phyloP scores from a whole-genome alignment of 139 green algal species.

The Trebouxia sp. region DNA sequence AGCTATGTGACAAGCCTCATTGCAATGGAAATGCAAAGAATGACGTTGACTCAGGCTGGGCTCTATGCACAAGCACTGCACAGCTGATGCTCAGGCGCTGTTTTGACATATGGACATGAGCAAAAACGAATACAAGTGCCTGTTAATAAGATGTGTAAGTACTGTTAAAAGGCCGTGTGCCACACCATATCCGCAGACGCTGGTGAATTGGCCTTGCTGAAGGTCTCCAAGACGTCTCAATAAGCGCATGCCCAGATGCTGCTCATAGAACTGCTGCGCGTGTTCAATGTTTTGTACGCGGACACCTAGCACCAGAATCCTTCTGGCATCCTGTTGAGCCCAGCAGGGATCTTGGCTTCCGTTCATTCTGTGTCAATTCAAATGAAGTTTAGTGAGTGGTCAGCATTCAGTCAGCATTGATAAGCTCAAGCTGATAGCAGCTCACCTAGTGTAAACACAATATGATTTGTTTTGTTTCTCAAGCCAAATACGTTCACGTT shows the following conservation, averaged over 20 bases:
- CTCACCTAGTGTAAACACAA: background rate
- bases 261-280: slow-evolving; percentile 13
- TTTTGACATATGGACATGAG: too few relatives aligned
- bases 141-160: too few relatives aligned
- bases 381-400: too few relatives aligned
- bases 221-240: background rate
- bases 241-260: slow-evolving; percentile 12
- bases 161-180: too few relatives aligned
- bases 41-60: too few relatives aligned
- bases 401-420: too few relatives aligned
- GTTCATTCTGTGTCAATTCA: background rate
- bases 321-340: slow-evolving; percentile 1
- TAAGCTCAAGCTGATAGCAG: too few relatives aligned
- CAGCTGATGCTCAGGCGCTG: too few relatives aligned
- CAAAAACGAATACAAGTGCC: too few relatives aligned
- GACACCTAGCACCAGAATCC: background rate
- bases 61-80: too few relatives aligned
- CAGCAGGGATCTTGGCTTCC: background rate
- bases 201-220: slow-evolving; percentile 10
- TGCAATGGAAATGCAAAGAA: too few relatives aligned
- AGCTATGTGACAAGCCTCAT: too few relatives aligned
- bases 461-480: background rate
- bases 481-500: background rate
- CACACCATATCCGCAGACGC: background rate
- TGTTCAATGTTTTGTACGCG: slow-evolving; percentile 6